phyloP scores from a whole-genome alignment of 345 rosid species.

The Lumnitzera littorea region DNA sequence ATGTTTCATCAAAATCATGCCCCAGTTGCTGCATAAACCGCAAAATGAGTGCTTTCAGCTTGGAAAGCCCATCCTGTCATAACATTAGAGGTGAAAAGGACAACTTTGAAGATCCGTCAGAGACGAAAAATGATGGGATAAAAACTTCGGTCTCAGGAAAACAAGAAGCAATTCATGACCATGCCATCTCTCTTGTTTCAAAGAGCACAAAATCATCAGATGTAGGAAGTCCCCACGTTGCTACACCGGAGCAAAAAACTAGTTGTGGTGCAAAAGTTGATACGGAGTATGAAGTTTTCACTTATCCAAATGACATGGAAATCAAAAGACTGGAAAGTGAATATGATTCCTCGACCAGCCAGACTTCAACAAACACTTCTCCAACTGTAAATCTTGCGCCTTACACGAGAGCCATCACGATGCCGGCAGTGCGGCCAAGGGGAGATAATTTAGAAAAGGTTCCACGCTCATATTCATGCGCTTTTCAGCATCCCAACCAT shows the following conservation, averaged over 20 bases:
- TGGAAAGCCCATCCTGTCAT: constrained; percentile 18
- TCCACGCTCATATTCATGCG: constrained; percentile 32
- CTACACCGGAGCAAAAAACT: constrained; percentile 14
- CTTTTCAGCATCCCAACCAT: constrained; percentile 33
- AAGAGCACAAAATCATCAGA: not conserved
- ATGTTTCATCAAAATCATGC: not conserved
- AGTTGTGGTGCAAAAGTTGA: constrained; percentile 18
- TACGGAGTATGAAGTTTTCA: constrained; percentile 12
- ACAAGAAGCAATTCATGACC: no score
- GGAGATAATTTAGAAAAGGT: constrained; percentile 7
- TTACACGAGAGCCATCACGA: constrained; percentile 39
- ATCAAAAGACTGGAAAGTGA: not conserved
- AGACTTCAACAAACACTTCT: not conserved
- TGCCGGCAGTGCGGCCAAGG: constrained; percentile 43
- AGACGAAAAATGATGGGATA: no score
- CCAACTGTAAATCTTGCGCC: constrained; percentile 12
- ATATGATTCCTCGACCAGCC: constrained; percentile 9
- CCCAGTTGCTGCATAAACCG: constrained; percentile 1
- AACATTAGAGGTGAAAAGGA: constrained; percentile 8
- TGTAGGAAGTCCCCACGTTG: not conserved
- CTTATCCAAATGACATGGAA: constrained; percentile 2
- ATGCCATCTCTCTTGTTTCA: not conserved
- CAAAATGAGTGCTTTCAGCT: constrained; percentile 17
- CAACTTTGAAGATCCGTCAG: not conserved
- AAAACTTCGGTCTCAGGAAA: no score